Percentiles rank a stretch among this genome's conserved stretches.
phyloP scores from a whole-genome alignment of 257 asterid genomes.

The Petunia axillaris region DNA sequence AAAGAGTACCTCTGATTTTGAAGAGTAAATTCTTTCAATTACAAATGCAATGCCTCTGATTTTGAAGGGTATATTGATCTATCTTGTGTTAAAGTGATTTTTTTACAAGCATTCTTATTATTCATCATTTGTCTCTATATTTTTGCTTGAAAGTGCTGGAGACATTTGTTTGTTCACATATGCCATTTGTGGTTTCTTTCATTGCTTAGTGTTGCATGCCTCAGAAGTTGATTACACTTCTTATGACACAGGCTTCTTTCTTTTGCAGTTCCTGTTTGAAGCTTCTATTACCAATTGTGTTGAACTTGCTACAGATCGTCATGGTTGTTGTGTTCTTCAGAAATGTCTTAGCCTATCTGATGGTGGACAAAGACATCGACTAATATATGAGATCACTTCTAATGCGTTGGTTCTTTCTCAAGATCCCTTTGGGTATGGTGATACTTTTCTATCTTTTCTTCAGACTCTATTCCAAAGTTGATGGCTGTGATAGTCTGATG shows the following conservation, averaged over 20 bases:
- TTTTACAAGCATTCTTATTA: not conserved
- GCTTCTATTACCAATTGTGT: conserved; percentile 89
- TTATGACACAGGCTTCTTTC: not conserved
- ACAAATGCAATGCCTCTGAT: not conserved
- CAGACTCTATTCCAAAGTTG: not conserved
- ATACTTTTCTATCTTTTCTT: not conserved
- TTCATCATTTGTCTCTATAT: not conserved
- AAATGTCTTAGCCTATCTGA: conserved; percentile 74
- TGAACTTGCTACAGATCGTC: conserved; percentile 92
- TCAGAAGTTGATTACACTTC: not conserved
- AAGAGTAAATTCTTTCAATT: not conserved
- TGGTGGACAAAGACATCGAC: conserved; percentile 67
- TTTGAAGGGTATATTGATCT: not conserved
- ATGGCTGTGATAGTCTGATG: not conserved
- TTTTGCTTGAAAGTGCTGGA: not conserved
- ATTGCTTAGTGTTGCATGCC: not conserved
- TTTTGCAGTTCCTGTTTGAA: conserved; percentile 76
- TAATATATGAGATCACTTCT: conserved; percentile 69
- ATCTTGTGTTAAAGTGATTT: conserved; percentile 14
- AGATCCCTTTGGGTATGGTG: conserved; percentile 90
- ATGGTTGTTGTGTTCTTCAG: conserved; percentile 95
- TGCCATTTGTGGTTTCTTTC: conserved; percentile 1
- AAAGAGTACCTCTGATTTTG: not conserved
- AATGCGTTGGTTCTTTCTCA: conserved; percentile 85
- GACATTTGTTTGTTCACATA: not conserved